A percentile compares a stretch with the other conserved stretches of the same genome.
Evolutionary conservation across 2,329 filamentous ascomycete species (phyloP).

Genomic region (Microsporum audouinii): DNA sequence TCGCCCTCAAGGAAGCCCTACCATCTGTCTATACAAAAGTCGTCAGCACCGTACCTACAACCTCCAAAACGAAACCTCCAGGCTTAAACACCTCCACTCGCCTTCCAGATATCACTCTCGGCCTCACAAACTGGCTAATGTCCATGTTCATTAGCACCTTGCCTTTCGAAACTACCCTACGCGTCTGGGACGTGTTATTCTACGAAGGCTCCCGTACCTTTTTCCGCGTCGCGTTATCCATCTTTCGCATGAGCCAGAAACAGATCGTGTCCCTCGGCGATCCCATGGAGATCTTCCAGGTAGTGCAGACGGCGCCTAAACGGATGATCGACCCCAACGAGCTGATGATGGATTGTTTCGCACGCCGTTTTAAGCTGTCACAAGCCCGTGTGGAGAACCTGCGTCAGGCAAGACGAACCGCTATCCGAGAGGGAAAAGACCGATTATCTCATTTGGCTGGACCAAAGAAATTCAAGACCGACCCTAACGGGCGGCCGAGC

Average conservation of each 20-base stretch:
- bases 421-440: slow-evolving; percentile 32
- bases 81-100: slow-evolving; percentile 38
- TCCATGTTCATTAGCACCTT: slow-evolving; percentile 87
- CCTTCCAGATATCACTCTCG: slow-evolving; percentile 80
- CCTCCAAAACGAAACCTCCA: slow-evolving; percentile 30
- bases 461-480: slow-evolving; percentile 8
- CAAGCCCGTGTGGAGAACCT: slow-evolving; percentile 71
- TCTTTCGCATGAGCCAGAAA: slow-evolving; percentile 77
- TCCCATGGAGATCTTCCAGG: slow-evolving; percentile 91
- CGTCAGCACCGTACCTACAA: slow-evolving; percentile 50
- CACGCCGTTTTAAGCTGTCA: slow-evolving; percentile 65
- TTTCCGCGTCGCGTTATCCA: slow-evolving; percentile 78
- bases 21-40: slow-evolving; percentile 81
- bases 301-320: slow-evolving; percentile 78
- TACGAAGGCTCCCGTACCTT: slow-evolving; percentile 91
- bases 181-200: slow-evolving; percentile 92
- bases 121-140: slow-evolving; percentile 97
- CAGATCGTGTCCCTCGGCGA: slow-evolving; percentile 71
- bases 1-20: slow-evolving; percentile 67
- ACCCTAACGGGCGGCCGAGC: slow-evolving; percentile 6
- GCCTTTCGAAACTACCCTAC: slow-evolving; percentile 79
- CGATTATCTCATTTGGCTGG: slow-evolving; percentile 26
- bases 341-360: slow-evolving; percentile 73
- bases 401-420: slow-evolving; percentile 54
- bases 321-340: slow-evolving; percentile 69